These are phyloP conservation scores for Diplogelasinospora grovesii DNA, from an alignment of 495 filamentous ascomycete genomes.

Conservation along the genomic window DNA sequence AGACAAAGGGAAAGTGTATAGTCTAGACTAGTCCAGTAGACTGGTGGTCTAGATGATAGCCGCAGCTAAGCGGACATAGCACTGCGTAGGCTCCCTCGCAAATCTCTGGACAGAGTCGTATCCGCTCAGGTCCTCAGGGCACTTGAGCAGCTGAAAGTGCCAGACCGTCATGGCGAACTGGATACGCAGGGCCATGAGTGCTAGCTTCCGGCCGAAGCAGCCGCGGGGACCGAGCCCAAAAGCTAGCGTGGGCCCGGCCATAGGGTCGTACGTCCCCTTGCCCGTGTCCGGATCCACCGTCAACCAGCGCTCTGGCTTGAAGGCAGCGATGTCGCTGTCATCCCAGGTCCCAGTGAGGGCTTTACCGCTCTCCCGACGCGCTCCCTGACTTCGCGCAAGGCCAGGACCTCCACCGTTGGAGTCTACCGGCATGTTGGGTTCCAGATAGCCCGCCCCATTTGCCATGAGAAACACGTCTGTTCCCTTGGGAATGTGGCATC, in stretches of 20 bases:
- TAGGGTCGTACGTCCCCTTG: conserved; percentile 18
- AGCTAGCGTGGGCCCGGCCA: conserved; percentile 31
- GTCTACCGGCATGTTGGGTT: conserved; percentile 14
- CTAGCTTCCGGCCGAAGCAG: conserved; percentile 46
- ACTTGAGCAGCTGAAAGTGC: conserved; percentile 28
- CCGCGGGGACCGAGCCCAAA: conserved; percentile 46
- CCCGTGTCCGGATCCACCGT: conserved; percentile 3
- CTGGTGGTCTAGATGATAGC: neutral
- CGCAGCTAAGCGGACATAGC: conserved; percentile 19
- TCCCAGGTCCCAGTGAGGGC: conserved; percentile 26
- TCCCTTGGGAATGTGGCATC: conserved; percentile 32
- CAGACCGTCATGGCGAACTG: conserved; percentile 30
- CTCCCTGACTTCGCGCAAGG: conserved; percentile 23
- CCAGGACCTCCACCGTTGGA: too few relatives aligned
- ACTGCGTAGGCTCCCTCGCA: conserved; percentile 22
- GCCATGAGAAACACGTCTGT: conserved; percentile 27
- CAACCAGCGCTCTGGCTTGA: conserved; percentile 35
- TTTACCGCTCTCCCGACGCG: conserved; percentile 21
- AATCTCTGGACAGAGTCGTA: conserved; percentile 22
- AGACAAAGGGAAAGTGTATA: too few relatives aligned
- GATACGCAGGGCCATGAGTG: conserved; percentile 27
- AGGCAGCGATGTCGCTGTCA: conserved; percentile 37
- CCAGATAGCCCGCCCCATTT: conserved; percentile 21
- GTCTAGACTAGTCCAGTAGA: too few relatives aligned
- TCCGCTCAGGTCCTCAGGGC: conserved; percentile 15